Evolutionary conservation across 2,329 filamentous ascomycete species (phyloP), one percentile per base, ranked within the genome.

Genomic region (Rhytidhysteron rufulum): DNA sequence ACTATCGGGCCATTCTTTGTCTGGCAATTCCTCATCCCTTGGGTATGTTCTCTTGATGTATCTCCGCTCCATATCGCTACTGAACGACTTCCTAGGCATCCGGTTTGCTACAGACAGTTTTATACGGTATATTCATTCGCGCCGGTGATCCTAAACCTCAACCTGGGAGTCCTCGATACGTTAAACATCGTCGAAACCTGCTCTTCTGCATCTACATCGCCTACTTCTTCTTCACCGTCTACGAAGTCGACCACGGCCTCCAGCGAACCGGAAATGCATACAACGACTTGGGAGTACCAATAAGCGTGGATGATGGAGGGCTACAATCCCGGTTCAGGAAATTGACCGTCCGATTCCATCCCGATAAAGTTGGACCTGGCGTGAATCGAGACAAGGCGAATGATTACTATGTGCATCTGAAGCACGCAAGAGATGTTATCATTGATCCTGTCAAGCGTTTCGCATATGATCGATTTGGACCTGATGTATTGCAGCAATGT

Each of bases 161-260:
- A 51, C 79, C 85, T 25, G 79, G 86, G 63, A 74, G 77, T n/a
- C 75, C 81, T 2, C 82, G 82, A 50, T 87, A 80, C 63, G 73
- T 77, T 48, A 75, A 77, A 42, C 87, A 97, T 70, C 84, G 88
- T 44, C 85, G 86, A 42, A 79, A 82, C 54, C 91, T 96, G 62
- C 83, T 93, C 63, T 84, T 91, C 59, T 72, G 84, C 52, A 87
- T 97, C 56, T 84, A 97, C 37, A 73, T 84, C 35, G 70, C 79
- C 45, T 98, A 97, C 70, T 86, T 97, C 27, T 69, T 85, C 49
- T 96, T 95, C 74, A 95, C 89, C 34, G 81, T 97, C 55, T 93
- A 90, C 70, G 91, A 97, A 69, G 85, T 88, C 56, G 87, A 95
- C 74, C 82, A 86, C 70, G 82, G 88, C 48, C 75, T 95, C 20